Evolutionary conservation across 2,329 filamentous ascomycete species (phyloP), one percentile per base, ranked within the genome.

Genomic region (Magnaporthiopsis rhizophila): DNA sequence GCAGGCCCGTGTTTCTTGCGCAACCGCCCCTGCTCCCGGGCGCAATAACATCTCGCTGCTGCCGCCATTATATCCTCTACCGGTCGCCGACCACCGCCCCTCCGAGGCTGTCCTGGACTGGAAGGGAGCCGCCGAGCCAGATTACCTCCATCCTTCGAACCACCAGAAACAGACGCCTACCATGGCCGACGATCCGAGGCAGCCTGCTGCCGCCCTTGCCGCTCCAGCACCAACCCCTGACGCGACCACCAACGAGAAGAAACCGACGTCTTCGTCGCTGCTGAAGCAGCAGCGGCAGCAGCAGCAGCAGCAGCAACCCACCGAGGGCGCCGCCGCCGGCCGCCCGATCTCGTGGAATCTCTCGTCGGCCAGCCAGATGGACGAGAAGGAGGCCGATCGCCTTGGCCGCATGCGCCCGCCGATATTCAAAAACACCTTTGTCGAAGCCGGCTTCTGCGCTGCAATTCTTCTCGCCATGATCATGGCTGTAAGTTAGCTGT

Each of bases 371-470:
- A 45, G 21, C 32, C 28, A 57, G 24, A n/a, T 38, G 13, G 50
- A 50, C 28, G 34, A 61, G 59, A 61, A 61, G 7, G 71, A 69
- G 58, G 74, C 86, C 59, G 81, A 86, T 66, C 76, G 79, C 30
- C 73, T 86, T 3, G 84, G 84, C 24, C 76, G 83, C 65, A 76
- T 83, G 70, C 75, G 83, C n/a, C 84, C 84, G 12, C 72, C 76
- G 7, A 74, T 73, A 58, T 85, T 86, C 71, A 71, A 72, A 15
- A 77, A 77, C 3, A 68, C 75, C 45, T 80, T 77, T 76, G 72
- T 79, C 11, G 84, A 86, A 69, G 64, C 82, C 21, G 80, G 78
- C 7, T 86, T 85, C 68, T 79, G 81, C 68, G 83, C 85, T 68
- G 81, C 81, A 0, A 78, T 84, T 32, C 71, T 82, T 11, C 81